A percentile compares a stretch with the other conserved stretches of the same genome.
These are phyloP conservation scores for Pseudevernia furfuracea DNA, from an alignment of 495 filamentous ascomycete genomes.

Conservation along the genomic window DNA sequence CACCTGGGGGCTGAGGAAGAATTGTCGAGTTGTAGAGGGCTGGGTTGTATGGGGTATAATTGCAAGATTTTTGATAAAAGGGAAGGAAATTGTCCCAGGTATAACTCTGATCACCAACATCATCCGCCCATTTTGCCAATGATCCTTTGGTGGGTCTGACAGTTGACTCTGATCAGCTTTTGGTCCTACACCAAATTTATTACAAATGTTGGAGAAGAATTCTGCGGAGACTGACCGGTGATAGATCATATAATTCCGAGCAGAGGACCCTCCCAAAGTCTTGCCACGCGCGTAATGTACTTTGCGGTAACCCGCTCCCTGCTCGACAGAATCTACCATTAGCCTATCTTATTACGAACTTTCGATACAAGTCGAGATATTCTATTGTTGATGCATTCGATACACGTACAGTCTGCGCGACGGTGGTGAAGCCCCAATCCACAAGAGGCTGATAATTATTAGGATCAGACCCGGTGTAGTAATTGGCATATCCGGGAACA, in stretches of 20 bases:
- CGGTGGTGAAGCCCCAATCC: slow-evolving; percentile 46
- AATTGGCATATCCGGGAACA: slow-evolving; percentile 34
- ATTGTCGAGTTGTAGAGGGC: slow-evolving; percentile 27
- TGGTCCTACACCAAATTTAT: too few species aligned
- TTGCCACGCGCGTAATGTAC: slow-evolving; percentile 39
- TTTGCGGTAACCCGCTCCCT: slow-evolving; percentile 16
- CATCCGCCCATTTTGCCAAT: slow-evolving; percentile 40
- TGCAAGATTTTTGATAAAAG: slow-evolving; percentile 35
- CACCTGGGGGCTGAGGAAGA: slow-evolving; percentile 25
- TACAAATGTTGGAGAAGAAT: not conserved
- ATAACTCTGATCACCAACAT: slow-evolving; percentile 41
- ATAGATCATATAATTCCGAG: slow-evolving; percentile 47
- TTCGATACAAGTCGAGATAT: too few species aligned
- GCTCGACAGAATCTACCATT: not conserved
- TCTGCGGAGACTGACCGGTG: slow-evolving; percentile 23
- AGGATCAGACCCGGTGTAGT: slow-evolving; percentile 25
- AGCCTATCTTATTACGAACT: not conserved
- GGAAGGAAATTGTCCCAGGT: slow-evolving; percentile 37
- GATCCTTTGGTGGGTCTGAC: slow-evolving; percentile 35
- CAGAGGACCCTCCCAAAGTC: slow-evolving; percentile 40
- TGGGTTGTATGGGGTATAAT: slow-evolving; percentile 31
- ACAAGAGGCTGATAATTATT: slow-evolving; percentile 30
- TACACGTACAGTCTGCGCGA: slow-evolving; percentile 31
- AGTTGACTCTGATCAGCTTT: slow-evolving; percentile 8
- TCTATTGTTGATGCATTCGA: not conserved